phyloP scores from a whole-genome alignment of 176 grass and related monocot genomes.

The Melocanna baccifera region DNA sequence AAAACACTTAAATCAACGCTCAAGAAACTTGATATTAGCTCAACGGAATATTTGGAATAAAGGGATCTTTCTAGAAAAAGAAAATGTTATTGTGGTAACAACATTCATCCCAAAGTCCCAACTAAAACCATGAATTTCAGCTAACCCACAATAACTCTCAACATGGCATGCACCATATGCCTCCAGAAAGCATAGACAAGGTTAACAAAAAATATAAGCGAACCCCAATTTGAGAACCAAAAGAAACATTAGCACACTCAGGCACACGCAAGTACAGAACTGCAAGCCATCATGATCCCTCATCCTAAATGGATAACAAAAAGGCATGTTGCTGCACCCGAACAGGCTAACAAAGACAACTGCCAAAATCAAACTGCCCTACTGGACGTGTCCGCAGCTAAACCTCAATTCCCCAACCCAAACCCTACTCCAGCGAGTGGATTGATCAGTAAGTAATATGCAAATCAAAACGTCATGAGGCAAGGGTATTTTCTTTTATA shows the following conservation, averaged over 20 bases:
- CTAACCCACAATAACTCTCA: not conserved
- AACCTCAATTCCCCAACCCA: not conserved
- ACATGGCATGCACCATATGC: not conserved
- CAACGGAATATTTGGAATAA: not conserved
- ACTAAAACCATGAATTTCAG: not conserved
- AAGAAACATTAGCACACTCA: not conserved
- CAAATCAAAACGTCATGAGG: not conserved
- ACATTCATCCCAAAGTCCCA: not conserved
- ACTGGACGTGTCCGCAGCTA: not conserved
- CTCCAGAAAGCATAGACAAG: not conserved
- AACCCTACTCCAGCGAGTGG: not conserved
- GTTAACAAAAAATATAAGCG: not conserved
- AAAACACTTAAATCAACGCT: not conserved
- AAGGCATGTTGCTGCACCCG: not conserved
- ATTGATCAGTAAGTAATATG: not conserved
- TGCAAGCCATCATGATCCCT: not conserved
- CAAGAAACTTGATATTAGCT: not conserved
- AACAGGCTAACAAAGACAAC: not conserved
- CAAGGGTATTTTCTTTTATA: not conserved
- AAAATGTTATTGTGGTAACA: not conserved
- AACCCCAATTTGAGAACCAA: not conserved
- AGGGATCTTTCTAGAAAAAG: not conserved
- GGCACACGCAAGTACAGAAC: not conserved
- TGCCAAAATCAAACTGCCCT: not conserved
- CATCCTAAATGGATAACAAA: not conserved